A percentile compares a stretch with the other conserved stretches of the same genome.
These are phyloP conservation scores for Sicyos baderoa DNA, from an alignment of 306 rosid genomes.

Conservation along the genomic window DNA sequence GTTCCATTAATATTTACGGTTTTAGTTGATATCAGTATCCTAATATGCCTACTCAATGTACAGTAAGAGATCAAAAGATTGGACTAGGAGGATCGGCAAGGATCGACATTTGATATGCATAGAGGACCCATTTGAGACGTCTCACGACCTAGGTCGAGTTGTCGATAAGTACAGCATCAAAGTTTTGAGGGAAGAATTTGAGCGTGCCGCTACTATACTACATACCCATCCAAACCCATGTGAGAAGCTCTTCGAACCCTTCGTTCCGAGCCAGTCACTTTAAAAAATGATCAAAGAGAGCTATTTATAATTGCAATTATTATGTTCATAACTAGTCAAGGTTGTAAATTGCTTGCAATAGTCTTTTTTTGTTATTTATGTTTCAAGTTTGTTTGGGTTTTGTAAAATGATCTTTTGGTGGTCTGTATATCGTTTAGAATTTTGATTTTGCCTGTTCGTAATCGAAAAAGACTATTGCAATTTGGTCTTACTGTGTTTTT, in stretches of 20 bases:
- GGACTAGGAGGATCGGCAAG: slow-evolving; percentile 92
- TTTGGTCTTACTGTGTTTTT: not conserved
- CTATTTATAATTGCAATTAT: not conserved
- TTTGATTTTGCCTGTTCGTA: not conserved
- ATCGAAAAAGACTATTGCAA: no score
- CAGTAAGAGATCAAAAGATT: slow-evolving; percentile 81
- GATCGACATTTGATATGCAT: slow-evolving; percentile 95
- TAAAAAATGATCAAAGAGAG: not conserved
- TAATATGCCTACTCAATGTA: slow-evolving; percentile 19
- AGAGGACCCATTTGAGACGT: slow-evolving; percentile 88
- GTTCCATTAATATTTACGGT: not conserved
- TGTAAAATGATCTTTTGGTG: not conserved
- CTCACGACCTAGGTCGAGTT: slow-evolving; percentile 93
- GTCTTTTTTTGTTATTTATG: not conserved
- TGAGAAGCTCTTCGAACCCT: slow-evolving; percentile 74
- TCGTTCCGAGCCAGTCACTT: slow-evolving; percentile 32
- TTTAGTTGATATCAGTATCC: not conserved
- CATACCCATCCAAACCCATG: slow-evolving; percentile 75
- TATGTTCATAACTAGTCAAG: slow-evolving; percentile 1
- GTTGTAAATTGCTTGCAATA: not conserved
- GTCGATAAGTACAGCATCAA: slow-evolving; percentile 84
- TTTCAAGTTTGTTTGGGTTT: not conserved
- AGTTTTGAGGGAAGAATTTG: slow-evolving; percentile 89
- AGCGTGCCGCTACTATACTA: slow-evolving; percentile 80
- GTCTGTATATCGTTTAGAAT: slow-evolving; percentile 14